phyloP scores from a whole-genome alignment of 805 yeast genomes.

The Pichia paraexigua region DNA sequence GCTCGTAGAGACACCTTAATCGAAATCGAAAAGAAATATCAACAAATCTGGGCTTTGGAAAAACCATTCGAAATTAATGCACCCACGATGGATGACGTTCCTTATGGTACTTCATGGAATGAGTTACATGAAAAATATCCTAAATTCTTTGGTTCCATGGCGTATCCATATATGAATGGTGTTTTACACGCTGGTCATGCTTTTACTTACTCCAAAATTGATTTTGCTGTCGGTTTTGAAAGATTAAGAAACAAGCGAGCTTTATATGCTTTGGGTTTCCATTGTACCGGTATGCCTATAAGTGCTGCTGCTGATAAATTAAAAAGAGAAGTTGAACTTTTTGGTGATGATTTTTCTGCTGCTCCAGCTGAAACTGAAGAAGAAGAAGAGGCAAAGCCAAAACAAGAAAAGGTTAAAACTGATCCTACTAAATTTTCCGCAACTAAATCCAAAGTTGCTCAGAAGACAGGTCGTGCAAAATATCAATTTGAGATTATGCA shows the following conservation, averaged over 20 bases:
- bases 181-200: conserved; percentile 96
- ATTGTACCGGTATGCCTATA: conserved; percentile 99
- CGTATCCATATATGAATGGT: conserved; percentile 99
- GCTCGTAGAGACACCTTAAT: conserved; percentile 91
- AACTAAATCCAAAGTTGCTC: conserved; percentile 87
- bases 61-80: conserved; percentile 84
- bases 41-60: conserved; percentile 79
- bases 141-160: conserved; percentile 88
- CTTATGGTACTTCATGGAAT: conserved; percentile 48
- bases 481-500: conserved; percentile 95
- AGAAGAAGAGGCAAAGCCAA: conserved; percentile 25
- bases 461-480: conserved; percentile 89
- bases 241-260: conserved; percentile 92
- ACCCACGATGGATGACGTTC: conserved; percentile 61
- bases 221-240: conserved; percentile 87
- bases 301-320: conserved; percentile 93
- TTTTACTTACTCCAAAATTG: conserved; percentile 90
- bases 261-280: conserved; percentile 93
- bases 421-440: conserved; percentile 90
- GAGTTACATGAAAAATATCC: conserved; percentile 75
- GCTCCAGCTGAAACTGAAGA: conserved; percentile 58
- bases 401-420: conserved; percentile 26
- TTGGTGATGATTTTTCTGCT: conserved; percentile 72
- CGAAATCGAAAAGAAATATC: conserved; percentile 83
- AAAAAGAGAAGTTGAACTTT: conserved; percentile 83